Evolutionary conservation across 2,329 filamentous ascomycete species (phyloP).

Genomic region (Aspergillus aculeatus): DNA sequence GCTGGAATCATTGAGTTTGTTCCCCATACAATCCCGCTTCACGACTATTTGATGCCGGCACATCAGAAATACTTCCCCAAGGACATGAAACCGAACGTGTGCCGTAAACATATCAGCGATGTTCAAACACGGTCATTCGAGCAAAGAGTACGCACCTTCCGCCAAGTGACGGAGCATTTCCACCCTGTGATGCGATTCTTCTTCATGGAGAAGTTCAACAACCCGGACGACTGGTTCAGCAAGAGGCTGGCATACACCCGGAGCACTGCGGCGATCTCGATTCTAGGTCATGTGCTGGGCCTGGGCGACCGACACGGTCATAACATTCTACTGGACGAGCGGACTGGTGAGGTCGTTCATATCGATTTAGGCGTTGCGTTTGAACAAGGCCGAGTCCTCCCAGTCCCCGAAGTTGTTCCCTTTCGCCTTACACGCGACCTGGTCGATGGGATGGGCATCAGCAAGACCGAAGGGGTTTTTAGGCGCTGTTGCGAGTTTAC

Average conservation of each 20-base stretch:
- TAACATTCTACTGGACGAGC: constrained; percentile 89
- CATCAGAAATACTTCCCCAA: constrained; percentile 83
- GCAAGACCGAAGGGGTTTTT: constrained; percentile 93
- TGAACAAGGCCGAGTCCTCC: constrained; percentile 91
- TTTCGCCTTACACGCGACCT: constrained; percentile 93
- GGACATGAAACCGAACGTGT: constrained; percentile 73
- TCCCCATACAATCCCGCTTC: constrained; percentile 83
- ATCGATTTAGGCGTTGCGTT: constrained; percentile 97
- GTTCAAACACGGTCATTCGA: constrained; percentile 70
- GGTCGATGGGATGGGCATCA: constrained; percentile 95
- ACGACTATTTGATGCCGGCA: constrained; percentile 88
- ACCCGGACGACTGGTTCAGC: constrained; percentile 94
- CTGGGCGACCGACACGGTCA: constrained; percentile 93
- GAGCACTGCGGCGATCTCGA: constrained; percentile 90
- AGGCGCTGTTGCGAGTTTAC: constrained; percentile 98
- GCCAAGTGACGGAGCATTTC: constrained; percentile 75
- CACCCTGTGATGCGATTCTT: constrained; percentile 95
- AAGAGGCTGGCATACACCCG: constrained; percentile 87
- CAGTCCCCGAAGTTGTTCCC: constrained; percentile 91
- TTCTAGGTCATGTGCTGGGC: constrained; percentile 88
- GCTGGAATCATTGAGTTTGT: constrained; percentile 98
- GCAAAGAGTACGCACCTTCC: constrained; percentile 70
- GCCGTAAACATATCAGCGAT: constrained; percentile 74
- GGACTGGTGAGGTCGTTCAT: constrained; percentile 90
- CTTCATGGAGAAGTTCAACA: constrained; percentile 90